Conservation (phyloP, 345 rosid genomes). For the Brassica rapa region DNA sequence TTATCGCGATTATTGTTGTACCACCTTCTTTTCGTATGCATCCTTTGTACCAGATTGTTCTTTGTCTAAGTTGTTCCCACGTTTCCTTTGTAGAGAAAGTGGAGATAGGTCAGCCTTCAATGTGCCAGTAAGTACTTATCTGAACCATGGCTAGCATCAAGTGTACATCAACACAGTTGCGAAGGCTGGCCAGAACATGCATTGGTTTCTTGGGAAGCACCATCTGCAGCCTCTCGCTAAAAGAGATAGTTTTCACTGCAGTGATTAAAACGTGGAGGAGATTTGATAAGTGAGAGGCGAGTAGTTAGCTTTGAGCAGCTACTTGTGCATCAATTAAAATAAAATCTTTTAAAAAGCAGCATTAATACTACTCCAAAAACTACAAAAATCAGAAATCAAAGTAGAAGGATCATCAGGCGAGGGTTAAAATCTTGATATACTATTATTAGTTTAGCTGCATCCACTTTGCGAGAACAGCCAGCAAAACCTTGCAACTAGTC, state of each 20-base stretch:
- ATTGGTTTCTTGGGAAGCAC: too few relatives aligned
- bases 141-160: too few relatives aligned
- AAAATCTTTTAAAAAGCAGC: background rate
- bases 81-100: too few relatives aligned
- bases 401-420: background rate
- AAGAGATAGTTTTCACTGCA: background rate
- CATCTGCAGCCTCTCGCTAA: background rate
- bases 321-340: background rate
- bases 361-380: background rate
- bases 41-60: too few relatives aligned
- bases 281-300: background rate
- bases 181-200: too few relatives aligned
- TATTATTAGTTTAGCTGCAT: background rate
- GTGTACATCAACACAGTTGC: too few relatives aligned
- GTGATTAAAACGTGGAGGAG: background rate
- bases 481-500: background rate
- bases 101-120: too few relatives aligned
- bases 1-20: too few relatives aligned
- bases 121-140: too few relatives aligned
- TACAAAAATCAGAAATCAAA: background rate
- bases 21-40: too few relatives aligned
- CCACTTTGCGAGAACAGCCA: background rate
- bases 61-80: too few relatives aligned
- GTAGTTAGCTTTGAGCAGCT: background rate
- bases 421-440: background rate